These are phyloP conservation scores for Plasmodium fragile DNA, from an alignment of 169 alveolate species.

Conservation along the genomic window DNA sequence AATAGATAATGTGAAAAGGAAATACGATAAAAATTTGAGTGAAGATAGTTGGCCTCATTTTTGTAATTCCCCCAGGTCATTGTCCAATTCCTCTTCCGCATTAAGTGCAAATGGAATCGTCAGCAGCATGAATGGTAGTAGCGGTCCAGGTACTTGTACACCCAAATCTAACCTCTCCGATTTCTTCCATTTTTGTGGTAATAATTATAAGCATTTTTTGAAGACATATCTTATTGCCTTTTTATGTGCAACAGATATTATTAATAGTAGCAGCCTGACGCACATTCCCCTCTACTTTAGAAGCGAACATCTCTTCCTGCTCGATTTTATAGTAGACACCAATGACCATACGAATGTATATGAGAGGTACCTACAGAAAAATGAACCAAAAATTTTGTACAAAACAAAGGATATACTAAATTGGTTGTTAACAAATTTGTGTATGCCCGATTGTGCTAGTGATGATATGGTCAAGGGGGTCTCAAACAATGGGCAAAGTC, in stretches of 20 bases:
- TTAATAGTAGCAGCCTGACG: constrained; percentile 8
- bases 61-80: neutral
- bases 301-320: constrained; percentile 14
- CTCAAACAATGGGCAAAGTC: neutral
- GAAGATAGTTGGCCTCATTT: constrained; percentile 73
- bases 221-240: constrained; percentile 30
- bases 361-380: constrained; percentile 26
- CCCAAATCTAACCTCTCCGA: constrained; percentile 24
- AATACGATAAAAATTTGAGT: constrained; percentile 62
- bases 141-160: neutral
- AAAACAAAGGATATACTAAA: constrained; percentile 28
- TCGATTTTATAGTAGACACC: constrained; percentile 61
- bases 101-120: neutral
- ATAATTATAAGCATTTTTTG: constrained; percentile 29
- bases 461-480: neutral
- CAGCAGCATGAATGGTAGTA: neutral
- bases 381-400: constrained; percentile 37
- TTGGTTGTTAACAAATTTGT: constrained; percentile 36
- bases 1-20: constrained; percentile 45
- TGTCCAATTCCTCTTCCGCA: neutral
- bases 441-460: neutral
- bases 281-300: constrained; percentile 45
- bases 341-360: constrained; percentile 43
- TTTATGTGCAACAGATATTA: constrained; percentile 32
- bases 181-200: constrained; percentile 29